Evolutionary conservation across 306 rosid genomes (phyloP).

Genomic region (Echinosophora koreensis): DNA sequence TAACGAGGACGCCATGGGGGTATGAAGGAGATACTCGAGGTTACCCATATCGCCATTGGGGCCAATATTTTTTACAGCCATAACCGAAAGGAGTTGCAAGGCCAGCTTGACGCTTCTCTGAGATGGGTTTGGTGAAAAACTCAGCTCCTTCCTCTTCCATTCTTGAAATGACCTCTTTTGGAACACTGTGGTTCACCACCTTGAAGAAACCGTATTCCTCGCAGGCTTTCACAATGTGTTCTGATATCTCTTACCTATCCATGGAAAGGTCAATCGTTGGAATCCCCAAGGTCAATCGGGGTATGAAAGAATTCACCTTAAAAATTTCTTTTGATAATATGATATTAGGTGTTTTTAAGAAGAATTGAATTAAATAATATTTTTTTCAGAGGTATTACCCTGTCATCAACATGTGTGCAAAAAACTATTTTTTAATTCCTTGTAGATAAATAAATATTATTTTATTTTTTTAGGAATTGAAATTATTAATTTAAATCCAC

Average conservation of each 20-base stretch:
- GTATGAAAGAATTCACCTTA: no score
- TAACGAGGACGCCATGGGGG: conserved; percentile 69
- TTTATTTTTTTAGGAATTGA: no score
- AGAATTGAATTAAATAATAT: no score
- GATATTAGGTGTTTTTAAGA: no score
- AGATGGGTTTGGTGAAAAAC: conserved; percentile 63
- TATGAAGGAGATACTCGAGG: conserved; percentile 93
- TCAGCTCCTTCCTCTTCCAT: conserved; percentile 67
- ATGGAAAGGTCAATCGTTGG: conserved; percentile 81
- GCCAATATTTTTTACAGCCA: conserved; percentile 87
- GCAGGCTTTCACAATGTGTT: conserved; percentile 65
- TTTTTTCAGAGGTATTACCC: no score
- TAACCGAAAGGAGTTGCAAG: conserved; percentile 91
- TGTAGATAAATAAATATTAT: no score
- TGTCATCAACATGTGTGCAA: no score
- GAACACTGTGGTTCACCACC: conserved; percentile 82
- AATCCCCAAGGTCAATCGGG: conserved; percentile 72
- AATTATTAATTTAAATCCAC: no score
- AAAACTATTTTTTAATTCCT: no score
- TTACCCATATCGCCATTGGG: conserved; percentile 88
- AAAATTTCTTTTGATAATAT: no score
- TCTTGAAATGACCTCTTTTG: conserved; percentile 57
- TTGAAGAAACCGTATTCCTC: conserved; percentile 87
- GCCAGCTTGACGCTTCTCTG: conserved; percentile 70
- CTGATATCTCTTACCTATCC: conserved; percentile 60